These are phyloP conservation scores for Phytophthora cajani DNA, from an alignment of 352 stramenopile species.

Conservation along the genomic window DNA sequence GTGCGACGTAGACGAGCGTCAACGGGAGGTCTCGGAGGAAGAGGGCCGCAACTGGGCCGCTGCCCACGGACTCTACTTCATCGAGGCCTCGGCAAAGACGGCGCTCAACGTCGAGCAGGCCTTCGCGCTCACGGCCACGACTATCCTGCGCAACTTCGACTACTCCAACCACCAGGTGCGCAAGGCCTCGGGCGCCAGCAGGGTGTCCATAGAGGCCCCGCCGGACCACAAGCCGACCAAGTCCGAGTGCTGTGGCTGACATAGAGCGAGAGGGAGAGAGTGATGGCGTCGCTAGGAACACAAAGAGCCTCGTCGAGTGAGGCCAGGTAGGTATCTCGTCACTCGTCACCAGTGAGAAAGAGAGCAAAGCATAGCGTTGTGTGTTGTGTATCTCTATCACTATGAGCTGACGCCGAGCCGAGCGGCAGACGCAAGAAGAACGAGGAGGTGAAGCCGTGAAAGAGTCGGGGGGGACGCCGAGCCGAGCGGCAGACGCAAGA, in stretches of 20 bases:
- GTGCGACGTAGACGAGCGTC: conserved; percentile 63
- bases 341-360: no score
- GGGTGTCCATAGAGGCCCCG: conserved; percentile 50
- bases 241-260: conserved; percentile 60
- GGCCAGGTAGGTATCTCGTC: conserved; percentile 27
- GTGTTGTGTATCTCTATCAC: conserved; percentile 5
- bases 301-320: not conserved
- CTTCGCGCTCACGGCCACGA: conserved; percentile 68
- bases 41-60: conserved; percentile 73
- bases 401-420: conserved; percentile 11
- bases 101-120: conserved; percentile 85
- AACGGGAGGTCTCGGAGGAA: conserved; percentile 71
- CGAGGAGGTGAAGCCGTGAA: no score
- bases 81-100: conserved; percentile 86
- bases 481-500: conserved; percentile 19
- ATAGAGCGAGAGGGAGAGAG: no score
- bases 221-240: conserved; percentile 28
- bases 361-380: no score
- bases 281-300: not conserved
- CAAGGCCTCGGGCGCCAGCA: conserved; percentile 44
- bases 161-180: conserved; percentile 66
- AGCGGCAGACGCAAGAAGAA: conserved; percentile 27
- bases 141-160: conserved; percentile 82
- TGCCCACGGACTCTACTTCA: conserved; percentile 77
- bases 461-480: not conserved